Conservation (phyloP, 768 basidiomycete species). For the Hericium coralloides region DNA sequence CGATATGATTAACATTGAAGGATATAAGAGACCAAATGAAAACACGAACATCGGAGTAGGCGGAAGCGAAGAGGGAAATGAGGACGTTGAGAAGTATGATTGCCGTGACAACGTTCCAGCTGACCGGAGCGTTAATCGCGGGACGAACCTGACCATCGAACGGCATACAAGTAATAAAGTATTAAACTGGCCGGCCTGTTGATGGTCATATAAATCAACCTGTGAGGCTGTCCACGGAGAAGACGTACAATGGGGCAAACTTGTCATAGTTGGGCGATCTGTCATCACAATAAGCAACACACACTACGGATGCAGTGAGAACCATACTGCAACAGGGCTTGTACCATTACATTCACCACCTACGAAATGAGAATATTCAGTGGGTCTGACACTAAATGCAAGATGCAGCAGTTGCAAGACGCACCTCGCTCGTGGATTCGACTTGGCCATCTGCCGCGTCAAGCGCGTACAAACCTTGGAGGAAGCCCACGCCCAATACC, state of each 20-base stretch:
- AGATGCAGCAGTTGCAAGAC: neutral
- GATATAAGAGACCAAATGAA: neutral
- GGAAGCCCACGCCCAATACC: slow-evolving; percentile 76
- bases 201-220: neutral
- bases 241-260: slow-evolving; percentile 11
- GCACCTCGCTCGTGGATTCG: slow-evolving; percentile 1
- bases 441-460: slow-evolving; percentile 79
- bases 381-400: neutral
- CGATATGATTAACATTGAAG: neutral
- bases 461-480: slow-evolving; percentile 80
- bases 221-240: neutral
- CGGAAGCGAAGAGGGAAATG: slow-evolving; percentile 92
- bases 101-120: slow-evolving; percentile 79
- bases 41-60: slow-evolving; percentile 73
- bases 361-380: slow-evolving; percentile 16
- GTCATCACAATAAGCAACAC: neutral
- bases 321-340: slow-evolving; percentile 72
- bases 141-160: no score
- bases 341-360: slow-evolving; percentile 66
- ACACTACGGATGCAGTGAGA: no score
- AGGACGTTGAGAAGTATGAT: slow-evolving; percentile 87
- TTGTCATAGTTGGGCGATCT: slow-evolving; percentile 5
- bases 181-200: slow-evolving; percentile 47
- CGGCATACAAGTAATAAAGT: slow-evolving; percentile 70
- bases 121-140: slow-evolving; percentile 16